phyloP scores from a whole-genome alignment of 129 eudicot species.

The Deinandra increscens region DNA sequence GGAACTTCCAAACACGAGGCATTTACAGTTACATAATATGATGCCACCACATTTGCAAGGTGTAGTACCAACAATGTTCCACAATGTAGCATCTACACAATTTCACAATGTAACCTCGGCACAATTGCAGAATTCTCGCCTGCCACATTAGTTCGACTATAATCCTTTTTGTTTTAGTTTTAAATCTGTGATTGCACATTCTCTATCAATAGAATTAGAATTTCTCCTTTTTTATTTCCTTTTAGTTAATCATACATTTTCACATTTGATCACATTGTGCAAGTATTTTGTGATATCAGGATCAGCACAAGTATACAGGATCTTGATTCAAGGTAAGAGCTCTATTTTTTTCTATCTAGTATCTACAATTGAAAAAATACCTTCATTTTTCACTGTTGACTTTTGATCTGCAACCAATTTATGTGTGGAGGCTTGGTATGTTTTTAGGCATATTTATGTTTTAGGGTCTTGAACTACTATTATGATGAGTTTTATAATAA shows the following conservation, averaged over 20 bases:
- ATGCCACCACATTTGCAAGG: slow-evolving; percentile 45
- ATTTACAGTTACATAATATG: slow-evolving; percentile 41
- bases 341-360: not conserved
- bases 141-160: slow-evolving; percentile 35
- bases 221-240: not conserved
- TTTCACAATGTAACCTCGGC: slow-evolving; percentile 45
- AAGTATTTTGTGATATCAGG: slow-evolving; percentile 13
- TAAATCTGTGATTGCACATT: slow-evolving; percentile 6
- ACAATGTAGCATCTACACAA: slow-evolving; percentile 46
- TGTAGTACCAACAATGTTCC: slow-evolving; percentile 46
- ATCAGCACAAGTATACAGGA: not conserved
- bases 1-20: slow-evolving; percentile 49
- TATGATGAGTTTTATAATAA: slow-evolving; percentile 22
- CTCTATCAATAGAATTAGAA: not conserved
- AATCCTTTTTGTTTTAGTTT: not conserved
- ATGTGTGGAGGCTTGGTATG: slow-evolving; percentile 3
- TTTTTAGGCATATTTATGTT: slow-evolving; percentile 15
- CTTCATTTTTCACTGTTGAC: not conserved
- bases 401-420: not conserved
- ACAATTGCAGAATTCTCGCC: slow-evolving; percentile 40
- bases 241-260: slow-evolving; percentile 8
- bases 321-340: not conserved
- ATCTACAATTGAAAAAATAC: not conserved
- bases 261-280: slow-evolving; percentile 18
- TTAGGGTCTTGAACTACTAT: slow-evolving; percentile 24